Evolutionary conservation across 768 basidiomycete species (phyloP).

Genomic region (Macrocybe gigantea): DNA sequence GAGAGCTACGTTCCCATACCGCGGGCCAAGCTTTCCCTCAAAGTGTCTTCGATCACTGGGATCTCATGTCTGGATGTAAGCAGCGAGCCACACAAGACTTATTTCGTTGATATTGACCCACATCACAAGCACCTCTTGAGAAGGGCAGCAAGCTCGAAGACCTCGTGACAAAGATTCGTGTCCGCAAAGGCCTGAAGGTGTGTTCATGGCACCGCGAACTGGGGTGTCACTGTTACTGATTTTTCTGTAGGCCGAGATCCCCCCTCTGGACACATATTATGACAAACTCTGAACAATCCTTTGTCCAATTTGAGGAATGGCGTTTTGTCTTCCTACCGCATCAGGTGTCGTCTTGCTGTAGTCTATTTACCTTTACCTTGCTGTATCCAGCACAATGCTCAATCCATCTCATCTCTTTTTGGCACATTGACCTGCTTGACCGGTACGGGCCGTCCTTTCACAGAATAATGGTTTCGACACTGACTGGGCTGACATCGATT

Average conservation of each 20-base stretch:
- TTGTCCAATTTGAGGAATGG: neutral
- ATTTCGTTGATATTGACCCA: conserved; percentile 4
- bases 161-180: conserved; percentile 75
- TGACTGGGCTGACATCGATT: too few relatives aligned
- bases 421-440: too few relatives aligned
- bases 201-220: neutral
- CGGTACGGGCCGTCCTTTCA: too few relatives aligned
- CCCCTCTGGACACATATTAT: conserved; percentile 83
- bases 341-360: neutral
- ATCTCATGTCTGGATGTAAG: conserved; percentile 77
- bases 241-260: conserved; percentile 69
- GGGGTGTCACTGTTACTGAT: too few relatives aligned
- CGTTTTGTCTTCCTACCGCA: conserved; percentile 5
- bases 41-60: conserved; percentile 91
- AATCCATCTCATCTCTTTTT: too few relatives aligned
- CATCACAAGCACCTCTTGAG: conserved; percentile 61
- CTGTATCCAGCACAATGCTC: too few relatives aligned
- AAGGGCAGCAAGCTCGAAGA: conserved; percentile 91
- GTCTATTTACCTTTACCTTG: conserved; percentile 4
- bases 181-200: conserved; percentile 94
- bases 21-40: conserved; percentile 99
- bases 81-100: conserved; percentile 3
- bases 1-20: conserved; percentile 87
- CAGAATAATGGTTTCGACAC: too few relatives aligned
- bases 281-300: conserved; percentile 68